Conservation (phyloP, 352 stramenopile genomes). For the Globisporangium emineosum region DNA sequence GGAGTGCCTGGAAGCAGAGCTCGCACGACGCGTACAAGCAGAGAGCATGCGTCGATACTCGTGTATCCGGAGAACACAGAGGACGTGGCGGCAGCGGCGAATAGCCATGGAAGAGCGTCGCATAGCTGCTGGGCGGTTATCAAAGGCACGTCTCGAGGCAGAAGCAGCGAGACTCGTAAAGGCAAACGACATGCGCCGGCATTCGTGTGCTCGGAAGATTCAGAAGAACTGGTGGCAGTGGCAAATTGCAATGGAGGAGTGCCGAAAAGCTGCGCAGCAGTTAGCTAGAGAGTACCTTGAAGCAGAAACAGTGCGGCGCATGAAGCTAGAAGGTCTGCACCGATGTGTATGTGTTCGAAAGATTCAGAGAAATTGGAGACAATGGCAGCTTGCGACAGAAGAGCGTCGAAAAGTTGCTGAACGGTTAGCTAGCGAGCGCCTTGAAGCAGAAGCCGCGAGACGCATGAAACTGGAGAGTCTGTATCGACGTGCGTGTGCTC, state of each 20-base stretch:
- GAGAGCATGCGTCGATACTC: constrained; percentile 3
- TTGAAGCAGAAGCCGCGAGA: not conserved
- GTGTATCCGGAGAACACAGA: constrained; percentile 17
- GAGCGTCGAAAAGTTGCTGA: constrained; percentile 13
- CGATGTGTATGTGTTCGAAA: not conserved
- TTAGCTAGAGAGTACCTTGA: not conserved
- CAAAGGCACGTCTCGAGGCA: not conserved
- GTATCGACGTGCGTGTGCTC: constrained; percentile 8
- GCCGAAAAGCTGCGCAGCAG: not conserved
- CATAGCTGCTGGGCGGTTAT: not conserved
- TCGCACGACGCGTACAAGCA: not conserved
- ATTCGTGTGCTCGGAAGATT: constrained; percentile 4
- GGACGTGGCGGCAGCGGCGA: constrained; percentile 15
- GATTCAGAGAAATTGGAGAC: constrained; percentile 10
- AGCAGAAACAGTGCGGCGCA: not conserved
- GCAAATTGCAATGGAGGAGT: not conserved
- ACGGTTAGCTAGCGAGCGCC: not conserved
- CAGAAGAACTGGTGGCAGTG: not conserved
- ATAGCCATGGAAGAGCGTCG: not conserved
- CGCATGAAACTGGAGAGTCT: not conserved
- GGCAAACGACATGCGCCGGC: not conserved
- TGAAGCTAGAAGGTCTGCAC: not conserved
- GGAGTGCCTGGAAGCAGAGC: not conserved
- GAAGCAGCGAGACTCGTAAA: not conserved
- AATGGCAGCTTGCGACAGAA: constrained; percentile 4